phyloP scores from a whole-genome alignment of 1,139 yeast species.

The Lodderomyces metapsilosis region DNA sequence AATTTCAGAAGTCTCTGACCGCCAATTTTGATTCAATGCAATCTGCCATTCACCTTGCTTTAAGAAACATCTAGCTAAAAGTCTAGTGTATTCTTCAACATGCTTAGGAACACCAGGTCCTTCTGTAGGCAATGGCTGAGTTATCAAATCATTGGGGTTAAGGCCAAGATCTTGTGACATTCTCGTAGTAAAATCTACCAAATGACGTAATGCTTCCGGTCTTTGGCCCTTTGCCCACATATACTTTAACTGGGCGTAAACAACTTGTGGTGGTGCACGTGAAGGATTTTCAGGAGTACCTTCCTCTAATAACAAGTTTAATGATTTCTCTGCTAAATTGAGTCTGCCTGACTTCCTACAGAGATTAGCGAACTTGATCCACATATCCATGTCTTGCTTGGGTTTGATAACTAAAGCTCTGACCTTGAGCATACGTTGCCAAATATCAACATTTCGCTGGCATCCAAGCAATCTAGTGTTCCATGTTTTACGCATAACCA shows the following conservation, averaged over 20 bases:
- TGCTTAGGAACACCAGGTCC: slow-evolving; percentile 74
- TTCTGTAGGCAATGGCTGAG: slow-evolving; percentile 81
- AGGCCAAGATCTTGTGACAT: slow-evolving; percentile 87
- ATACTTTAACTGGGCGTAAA: slow-evolving; percentile 92
- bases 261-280: slow-evolving; percentile 92
- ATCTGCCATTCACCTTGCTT: slow-evolving; percentile 99
- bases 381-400: slow-evolving; percentile 94
- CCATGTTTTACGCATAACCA: slow-evolving; percentile 88
- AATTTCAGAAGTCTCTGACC: slow-evolving; percentile 72
- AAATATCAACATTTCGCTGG: slow-evolving; percentile 94
- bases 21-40: slow-evolving; percentile 74
- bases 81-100: slow-evolving; percentile 79
- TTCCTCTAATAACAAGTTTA: slow-evolving; percentile 70
- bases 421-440: slow-evolving; percentile 95
- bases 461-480: slow-evolving; percentile 88
- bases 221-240: slow-evolving; percentile 97
- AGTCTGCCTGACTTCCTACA: slow-evolving; percentile 92
- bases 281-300: slow-evolving; percentile 62
- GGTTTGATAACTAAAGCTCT: slow-evolving; percentile 93
- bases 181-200: slow-evolving; percentile 86
- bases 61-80: slow-evolving; percentile 89
- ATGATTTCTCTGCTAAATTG: slow-evolving; percentile 88
- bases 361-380: slow-evolving; percentile 96
- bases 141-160: slow-evolving; percentile 75
- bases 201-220: slow-evolving; percentile 78